phyloP scores from a whole-genome alignment of 805 yeast genomes.

The Scheffersomyces stipitis region DNA sequence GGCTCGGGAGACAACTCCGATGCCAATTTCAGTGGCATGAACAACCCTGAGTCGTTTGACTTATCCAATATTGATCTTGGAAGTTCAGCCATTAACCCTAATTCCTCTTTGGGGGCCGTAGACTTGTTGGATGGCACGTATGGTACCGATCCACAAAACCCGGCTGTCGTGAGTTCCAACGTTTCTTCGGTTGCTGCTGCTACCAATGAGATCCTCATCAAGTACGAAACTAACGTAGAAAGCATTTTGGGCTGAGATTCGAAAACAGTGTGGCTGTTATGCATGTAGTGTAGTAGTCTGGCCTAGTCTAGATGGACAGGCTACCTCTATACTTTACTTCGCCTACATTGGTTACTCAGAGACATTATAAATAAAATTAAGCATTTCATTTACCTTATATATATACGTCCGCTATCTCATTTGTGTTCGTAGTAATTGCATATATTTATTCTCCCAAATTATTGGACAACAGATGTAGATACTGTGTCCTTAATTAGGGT shows the following conservation, averaged over 20 bases:
- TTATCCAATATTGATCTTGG: slow-evolving; percentile 1
- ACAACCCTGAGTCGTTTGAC: background rate
- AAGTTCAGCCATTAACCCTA: background rate
- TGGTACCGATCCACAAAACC: slow-evolving; percentile 6
- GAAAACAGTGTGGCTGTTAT: too few relatives aligned
- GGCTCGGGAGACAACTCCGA: slow-evolving; percentile 2
- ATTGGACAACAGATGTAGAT: too few relatives aligned
- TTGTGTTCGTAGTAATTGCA: too few relatives aligned
- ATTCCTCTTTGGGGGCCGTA: slow-evolving; percentile 9
- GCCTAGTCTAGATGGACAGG: too few relatives aligned
- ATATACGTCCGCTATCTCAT: too few relatives aligned
- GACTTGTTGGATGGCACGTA: slow-evolving; percentile 19
- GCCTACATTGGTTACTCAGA: too few relatives aligned
- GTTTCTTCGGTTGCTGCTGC: background rate
- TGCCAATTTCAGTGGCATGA: slow-evolving; percentile 1
- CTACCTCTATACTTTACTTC: too few relatives aligned
- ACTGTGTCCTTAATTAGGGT: too few relatives aligned
- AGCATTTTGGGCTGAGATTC: background rate
- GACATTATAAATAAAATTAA: too few relatives aligned
- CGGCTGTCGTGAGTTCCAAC: background rate
- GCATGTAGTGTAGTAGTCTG: too few relatives aligned
- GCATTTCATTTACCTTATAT: too few relatives aligned
- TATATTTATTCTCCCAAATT: too few relatives aligned
- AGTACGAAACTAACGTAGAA: background rate
- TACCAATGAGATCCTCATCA: slow-evolving; percentile 1